phyloP scores from a whole-genome alignment of 164 flowering plant genomes.

The Vitis riparia region DNA sequence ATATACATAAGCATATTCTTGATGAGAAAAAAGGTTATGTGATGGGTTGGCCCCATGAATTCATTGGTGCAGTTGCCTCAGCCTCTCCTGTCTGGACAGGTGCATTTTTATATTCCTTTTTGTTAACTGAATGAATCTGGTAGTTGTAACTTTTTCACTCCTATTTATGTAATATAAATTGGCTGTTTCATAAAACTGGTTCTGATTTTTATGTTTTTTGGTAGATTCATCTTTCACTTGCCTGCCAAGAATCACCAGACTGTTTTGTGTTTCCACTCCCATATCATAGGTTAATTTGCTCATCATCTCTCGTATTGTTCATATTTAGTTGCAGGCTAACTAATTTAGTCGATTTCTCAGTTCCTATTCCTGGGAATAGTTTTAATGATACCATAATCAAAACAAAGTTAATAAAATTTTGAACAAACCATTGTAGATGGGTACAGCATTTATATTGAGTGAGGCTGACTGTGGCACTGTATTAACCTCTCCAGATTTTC shows the following conservation, averaged over 20 bases:
- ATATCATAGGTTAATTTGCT: too few species aligned
- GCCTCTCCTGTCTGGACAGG: constrained; percentile 23
- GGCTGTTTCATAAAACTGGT: background rate
- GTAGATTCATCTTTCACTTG: background rate
- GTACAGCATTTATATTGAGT: background rate
- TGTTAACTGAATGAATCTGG: constrained; percentile 11
- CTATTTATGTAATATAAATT: background rate
- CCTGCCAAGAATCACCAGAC: too few species aligned
- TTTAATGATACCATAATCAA: too few species aligned
- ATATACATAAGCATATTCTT: constrained; percentile 26
- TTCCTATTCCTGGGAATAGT: too few species aligned
- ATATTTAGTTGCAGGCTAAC: too few species aligned
- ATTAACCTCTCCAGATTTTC: background rate
- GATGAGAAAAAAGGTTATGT: constrained; percentile 10
- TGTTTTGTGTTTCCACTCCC: too few species aligned
- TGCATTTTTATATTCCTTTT: constrained; percentile 27
- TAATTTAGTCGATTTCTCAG: too few species aligned
- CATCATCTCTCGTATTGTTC: too few species aligned
- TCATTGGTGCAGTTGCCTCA: constrained; percentile 16
- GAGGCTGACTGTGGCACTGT: background rate
- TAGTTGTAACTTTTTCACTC: background rate
- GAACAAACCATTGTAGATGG: background rate
- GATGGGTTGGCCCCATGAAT: constrained; percentile 12
- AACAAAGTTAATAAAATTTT: background rate
- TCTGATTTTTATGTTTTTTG: background rate